phyloP scores from a whole-genome alignment of 176 grass and related monocot species.

The sorghum (Sorghum bicolor) region DNA sequence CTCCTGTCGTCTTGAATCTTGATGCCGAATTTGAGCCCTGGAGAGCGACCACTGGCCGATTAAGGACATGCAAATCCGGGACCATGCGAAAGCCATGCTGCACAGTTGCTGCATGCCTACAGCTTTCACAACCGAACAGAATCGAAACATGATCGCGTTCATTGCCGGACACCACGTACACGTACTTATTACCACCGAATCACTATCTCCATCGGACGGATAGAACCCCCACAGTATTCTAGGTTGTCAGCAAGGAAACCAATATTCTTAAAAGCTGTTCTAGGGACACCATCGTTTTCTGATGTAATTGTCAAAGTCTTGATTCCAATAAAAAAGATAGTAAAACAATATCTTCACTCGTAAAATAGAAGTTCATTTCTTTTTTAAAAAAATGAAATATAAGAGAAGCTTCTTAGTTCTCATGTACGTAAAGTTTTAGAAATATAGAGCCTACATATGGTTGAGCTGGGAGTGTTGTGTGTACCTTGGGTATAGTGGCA shows the following conservation, averaged over 20 bases:
- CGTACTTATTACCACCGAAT: background rate
- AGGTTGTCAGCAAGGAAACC: background rate
- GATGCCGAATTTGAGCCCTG: background rate
- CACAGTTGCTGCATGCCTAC: background rate
- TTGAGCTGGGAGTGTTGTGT: background rate
- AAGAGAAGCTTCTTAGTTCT: background rate
- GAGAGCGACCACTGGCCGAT: background rate
- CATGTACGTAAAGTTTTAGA: background rate
- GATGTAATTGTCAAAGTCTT: background rate
- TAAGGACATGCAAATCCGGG: background rate
- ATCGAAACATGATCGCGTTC: background rate
- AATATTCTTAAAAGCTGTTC: background rate
- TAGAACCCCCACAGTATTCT: background rate
- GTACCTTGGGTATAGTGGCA: background rate
- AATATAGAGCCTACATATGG: background rate
- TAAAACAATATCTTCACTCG: background rate
- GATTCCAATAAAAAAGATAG: background rate
- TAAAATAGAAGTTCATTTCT: background rate
- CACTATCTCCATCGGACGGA: background rate
- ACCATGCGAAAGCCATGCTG: conserved; percentile 4
- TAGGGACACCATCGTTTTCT: background rate
- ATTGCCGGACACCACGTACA: background rate
- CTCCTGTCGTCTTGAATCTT: background rate
- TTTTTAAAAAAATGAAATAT: background rate
- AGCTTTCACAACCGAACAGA: conserved; percentile 7